A percentile compares a stretch with the other conserved stretches of the same genome.
phyloP scores from a whole-genome alignment of 371 early-diverging fungal species.

The Apophysomyces ossiformis region DNA sequence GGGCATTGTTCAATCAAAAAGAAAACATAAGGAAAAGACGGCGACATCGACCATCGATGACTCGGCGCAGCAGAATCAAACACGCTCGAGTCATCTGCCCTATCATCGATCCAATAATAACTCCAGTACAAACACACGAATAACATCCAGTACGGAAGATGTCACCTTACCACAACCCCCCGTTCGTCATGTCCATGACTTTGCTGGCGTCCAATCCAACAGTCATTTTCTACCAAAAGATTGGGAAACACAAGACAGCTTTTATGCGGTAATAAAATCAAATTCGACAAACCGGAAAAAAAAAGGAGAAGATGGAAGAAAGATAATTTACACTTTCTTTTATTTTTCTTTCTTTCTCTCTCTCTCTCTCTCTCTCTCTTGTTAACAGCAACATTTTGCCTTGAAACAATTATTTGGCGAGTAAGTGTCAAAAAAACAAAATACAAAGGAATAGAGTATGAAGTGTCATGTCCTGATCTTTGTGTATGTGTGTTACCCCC shows the following conservation, averaged over 20 bases:
- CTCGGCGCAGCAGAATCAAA: background rate
- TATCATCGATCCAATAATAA: slow-evolving; percentile 9
- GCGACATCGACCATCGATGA: background rate
- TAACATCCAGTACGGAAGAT: background rate
- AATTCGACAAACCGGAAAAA: too few species aligned
- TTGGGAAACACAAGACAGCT: slow-evolving; percentile 23
- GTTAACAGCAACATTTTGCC: slow-evolving; percentile 29
- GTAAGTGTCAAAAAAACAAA: slow-evolving; percentile 13
- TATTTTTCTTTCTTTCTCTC: background rate
- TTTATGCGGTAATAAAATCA: slow-evolving; percentile 17
- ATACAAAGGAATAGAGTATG: too few species aligned
- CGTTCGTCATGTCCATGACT: background rate
- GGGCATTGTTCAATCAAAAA: slow-evolving; percentile 7
- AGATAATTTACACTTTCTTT: background rate
- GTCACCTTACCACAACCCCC: background rate
- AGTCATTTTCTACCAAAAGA: slow-evolving; percentile 31
- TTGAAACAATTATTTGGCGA: slow-evolving; percentile 23
- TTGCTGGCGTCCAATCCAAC: slow-evolving; percentile 27
- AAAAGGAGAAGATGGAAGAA: background rate
- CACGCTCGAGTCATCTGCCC: slow-evolving; percentile 1
- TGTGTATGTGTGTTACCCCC: background rate
- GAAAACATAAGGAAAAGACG: background rate
- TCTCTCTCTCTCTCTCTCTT: too few species aligned
- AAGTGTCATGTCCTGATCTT: background rate
- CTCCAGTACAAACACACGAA: slow-evolving; percentile 6